Conservation (phyloP, 208 protist genomes). For the Acanthamoeba lenticulata region DNA sequence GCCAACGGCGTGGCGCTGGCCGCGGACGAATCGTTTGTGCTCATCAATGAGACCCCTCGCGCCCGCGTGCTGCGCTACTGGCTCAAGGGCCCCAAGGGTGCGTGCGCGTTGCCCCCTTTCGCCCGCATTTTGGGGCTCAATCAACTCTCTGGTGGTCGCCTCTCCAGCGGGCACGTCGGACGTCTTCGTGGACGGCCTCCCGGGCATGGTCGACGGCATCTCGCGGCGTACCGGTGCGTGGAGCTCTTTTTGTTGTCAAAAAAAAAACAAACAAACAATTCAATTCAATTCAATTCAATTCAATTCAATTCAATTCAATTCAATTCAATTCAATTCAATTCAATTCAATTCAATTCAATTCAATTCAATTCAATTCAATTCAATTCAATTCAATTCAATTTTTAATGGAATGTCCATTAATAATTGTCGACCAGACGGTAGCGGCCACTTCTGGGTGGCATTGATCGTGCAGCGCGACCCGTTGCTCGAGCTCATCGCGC, state of each 20-base stretch:
- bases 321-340: no score
- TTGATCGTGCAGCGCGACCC: not conserved
- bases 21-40: not conserved
- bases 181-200: constrained; percentile 7
- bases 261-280: no score
- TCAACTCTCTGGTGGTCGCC: not conserved
- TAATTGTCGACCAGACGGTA: not conserved
- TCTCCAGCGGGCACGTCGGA: constrained; percentile 34
- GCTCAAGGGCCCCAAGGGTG: constrained; percentile 36
- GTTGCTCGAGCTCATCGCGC: constrained; percentile 4
- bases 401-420: no score
- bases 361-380: no score
- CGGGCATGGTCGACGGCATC: constrained; percentile 24
- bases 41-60: not conserved
- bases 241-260: no score
- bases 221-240: not conserved
- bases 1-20: constrained; percentile 32
- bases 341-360: no score
- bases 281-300: no score
- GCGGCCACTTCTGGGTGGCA: constrained; percentile 27
- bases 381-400: no score
- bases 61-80: not conserved
- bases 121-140: no score
- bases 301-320: no score
- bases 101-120: not conserved